A percentile compares a stretch with the other conserved stretches of the same genome.
These are phyloP conservation scores for Clitopilus passeckerianus DNA, from an alignment of 768 basidiomycete species.

Conservation along the genomic window DNA sequence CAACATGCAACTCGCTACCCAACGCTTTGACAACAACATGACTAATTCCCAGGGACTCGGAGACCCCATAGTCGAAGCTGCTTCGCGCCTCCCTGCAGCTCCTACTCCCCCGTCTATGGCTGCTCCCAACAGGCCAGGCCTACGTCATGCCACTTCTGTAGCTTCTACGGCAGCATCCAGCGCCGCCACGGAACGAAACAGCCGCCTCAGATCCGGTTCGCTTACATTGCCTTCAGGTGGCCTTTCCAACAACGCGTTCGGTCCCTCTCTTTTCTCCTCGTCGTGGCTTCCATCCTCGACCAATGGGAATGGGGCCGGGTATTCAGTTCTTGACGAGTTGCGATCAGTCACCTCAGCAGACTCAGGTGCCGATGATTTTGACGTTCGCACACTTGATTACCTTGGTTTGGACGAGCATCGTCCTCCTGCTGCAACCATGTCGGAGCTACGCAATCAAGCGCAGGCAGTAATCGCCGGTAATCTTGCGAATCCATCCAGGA, in stretches of 20 bases:
- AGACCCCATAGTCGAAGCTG: constrained; percentile 41
- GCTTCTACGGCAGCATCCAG: constrained; percentile 50
- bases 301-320: constrained; percentile 50
- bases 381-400: constrained; percentile 94
- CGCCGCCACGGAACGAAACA: constrained; percentile 59
- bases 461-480: constrained; percentile 88
- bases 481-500: constrained; percentile 71
- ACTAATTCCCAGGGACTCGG: constrained; percentile 37
- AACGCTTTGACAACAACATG: constrained; percentile 69
- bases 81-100: constrained; percentile 44
- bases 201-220: constrained; percentile 88
- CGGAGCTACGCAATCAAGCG: constrained; percentile 84
- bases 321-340: constrained; percentile 72
- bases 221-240: constrained; percentile 80
- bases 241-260: constrained; percentile 72
- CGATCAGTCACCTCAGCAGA: constrained; percentile 78
- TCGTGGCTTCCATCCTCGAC: constrained; percentile 71
- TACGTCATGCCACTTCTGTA: constrained; percentile 78
- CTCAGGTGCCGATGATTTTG: constrained; percentile 80
- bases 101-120: constrained; percentile 33
- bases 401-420: constrained; percentile 85
- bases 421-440: constrained; percentile 79
- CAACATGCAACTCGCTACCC: constrained; percentile 84
- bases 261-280: constrained; percentile 84
- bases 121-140: constrained; percentile 52